Conservation (phyloP, 1,139 yeast genomes). For the Sugiyamaella neomexicana region DNA sequence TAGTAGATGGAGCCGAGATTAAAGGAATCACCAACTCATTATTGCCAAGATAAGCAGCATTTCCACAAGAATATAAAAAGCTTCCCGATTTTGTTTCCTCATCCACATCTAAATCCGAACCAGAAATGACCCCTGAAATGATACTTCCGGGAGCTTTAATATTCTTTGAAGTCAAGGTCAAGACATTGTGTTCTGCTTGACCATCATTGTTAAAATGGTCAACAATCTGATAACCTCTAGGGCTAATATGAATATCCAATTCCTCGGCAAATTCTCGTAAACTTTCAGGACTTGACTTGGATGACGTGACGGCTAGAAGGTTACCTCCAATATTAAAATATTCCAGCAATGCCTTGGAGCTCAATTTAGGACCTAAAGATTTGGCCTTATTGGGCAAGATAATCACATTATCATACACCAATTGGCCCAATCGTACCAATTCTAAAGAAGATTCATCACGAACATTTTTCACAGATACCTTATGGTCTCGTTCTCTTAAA, state of each 20-base stretch:
- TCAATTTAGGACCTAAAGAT: slow-evolving; percentile 47
- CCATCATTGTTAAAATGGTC: slow-evolving; percentile 60
- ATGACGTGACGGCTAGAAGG: slow-evolving; percentile 59
- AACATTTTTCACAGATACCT: slow-evolving; percentile 35
- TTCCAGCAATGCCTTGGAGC: slow-evolving; percentile 47
- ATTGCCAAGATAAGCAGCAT: slow-evolving; percentile 58
- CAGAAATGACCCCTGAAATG: slow-evolving; percentile 17
- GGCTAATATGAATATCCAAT: slow-evolving; percentile 81
- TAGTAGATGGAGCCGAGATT: slow-evolving; percentile 64
- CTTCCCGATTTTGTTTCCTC: not conserved
- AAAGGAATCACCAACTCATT: slow-evolving; percentile 70
- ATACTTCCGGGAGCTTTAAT: slow-evolving; percentile 19
- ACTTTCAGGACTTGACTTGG: slow-evolving; percentile 65
- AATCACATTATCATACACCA: slow-evolving; percentile 54
- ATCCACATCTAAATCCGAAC: slow-evolving; percentile 18
- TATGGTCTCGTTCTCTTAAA: slow-evolving; percentile 38
- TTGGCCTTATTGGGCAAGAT: slow-evolving; percentile 50
- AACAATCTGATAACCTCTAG: slow-evolving; percentile 62
- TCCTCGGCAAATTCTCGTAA: slow-evolving; percentile 69
- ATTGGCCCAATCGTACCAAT: slow-evolving; percentile 47
- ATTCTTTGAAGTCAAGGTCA: slow-evolving; percentile 1
- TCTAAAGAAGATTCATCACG: slow-evolving; percentile 38
- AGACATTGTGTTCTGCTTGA: slow-evolving; percentile 26
- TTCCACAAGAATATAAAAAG: slow-evolving; percentile 37
- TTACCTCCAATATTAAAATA: slow-evolving; percentile 74